Evolutionary conservation across 169 alveolate species (phyloP), one percentile per base, ranked within the genome.

Genomic region (Babesia divergens): DNA sequence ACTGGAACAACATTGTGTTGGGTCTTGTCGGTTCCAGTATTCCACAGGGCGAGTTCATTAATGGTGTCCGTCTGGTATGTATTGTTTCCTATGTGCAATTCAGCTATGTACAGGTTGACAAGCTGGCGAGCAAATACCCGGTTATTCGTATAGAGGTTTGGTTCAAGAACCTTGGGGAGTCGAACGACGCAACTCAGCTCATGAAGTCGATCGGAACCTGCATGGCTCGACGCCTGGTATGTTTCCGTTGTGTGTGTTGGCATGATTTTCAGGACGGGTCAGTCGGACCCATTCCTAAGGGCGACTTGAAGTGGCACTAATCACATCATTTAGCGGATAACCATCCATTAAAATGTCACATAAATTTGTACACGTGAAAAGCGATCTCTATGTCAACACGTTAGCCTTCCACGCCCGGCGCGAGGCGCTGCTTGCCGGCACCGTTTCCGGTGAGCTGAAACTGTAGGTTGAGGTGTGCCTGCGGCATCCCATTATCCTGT

Each of bases 1-100:
- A 79, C 76, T 90, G 94, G 94, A 90, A 90, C 65, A 90, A 90
- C 65, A 83, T 90, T 22, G 90, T 89, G 16, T 81, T 90, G 37
- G 94, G 93, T 3, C 80, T 90, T 26, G 84, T 90, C 37, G 94
- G 94, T 20, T 84, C 89, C 50, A 89, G 85, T 50, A 67, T 90
- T 40, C 83, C 88, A 34, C 84, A 80, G 24, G 83, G 86, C 40
- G 66, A 89, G 35, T 68, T 84, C 47, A 86, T 90, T 24, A 90
- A 84, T 46, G 94, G 94, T 34, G 86, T 90, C 43, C 79, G 94
- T 40, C 68, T 90, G 65, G 94, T 89, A 42, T 70, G 90, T 71
- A 65, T 18, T 1, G 18, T n/a, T 2, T 51, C 11, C 31, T 1
- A 29, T 6, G 18, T 24, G 14, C 24, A 5, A 49, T n/a, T 16